Percentiles rank a stretch among this genome's conserved stretches.
phyloP scores from a whole-genome alignment of 345 rosid genomes.

The Viola odorata region DNA sequence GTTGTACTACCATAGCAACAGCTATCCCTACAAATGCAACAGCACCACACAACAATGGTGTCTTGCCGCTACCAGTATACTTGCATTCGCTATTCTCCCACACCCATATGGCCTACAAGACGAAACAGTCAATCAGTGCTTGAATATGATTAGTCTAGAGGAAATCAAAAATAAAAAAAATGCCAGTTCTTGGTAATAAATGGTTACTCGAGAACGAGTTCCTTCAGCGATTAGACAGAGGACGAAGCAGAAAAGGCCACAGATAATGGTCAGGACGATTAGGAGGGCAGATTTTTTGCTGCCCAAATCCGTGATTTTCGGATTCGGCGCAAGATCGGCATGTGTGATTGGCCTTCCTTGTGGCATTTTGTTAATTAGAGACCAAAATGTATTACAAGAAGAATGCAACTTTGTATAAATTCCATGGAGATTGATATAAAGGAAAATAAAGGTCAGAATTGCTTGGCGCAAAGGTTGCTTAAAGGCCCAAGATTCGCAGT shows the following conservation, averaged over 20 bases:
- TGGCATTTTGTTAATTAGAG: slow-evolving; percentile 27
- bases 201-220: slow-evolving; percentile 67
- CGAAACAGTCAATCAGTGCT: neutral
- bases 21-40: slow-evolving; percentile 61
- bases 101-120: slow-evolving; percentile 52
- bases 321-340: slow-evolving; percentile 68
- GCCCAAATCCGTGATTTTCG: slow-evolving; percentile 44
- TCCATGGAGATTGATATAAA: slow-evolving; percentile 7
- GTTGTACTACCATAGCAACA: slow-evolving; percentile 60
- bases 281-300: slow-evolving; percentile 61
- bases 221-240: slow-evolving; percentile 89
- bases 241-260: slow-evolving; percentile 69
- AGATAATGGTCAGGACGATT: slow-evolving; percentile 48
- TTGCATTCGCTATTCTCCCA: slow-evolving; percentile 35
- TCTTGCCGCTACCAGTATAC: slow-evolving; percentile 68
- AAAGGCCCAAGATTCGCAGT: slow-evolving; percentile 63
- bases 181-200: neutral
- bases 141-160: neutral
- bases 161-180: neutral
- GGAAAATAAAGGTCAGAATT: slow-evolving; percentile 39
- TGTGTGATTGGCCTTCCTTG: slow-evolving; percentile 64
- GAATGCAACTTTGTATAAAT: neutral
- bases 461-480: slow-evolving; percentile 95
- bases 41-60: slow-evolving; percentile 56
- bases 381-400: slow-evolving; percentile 1